Evolutionary conservation across 495 filamentous ascomycete species (phyloP), one percentile per base, ranked within the genome.

Genomic region (Xeromyces bisporus): DNA sequence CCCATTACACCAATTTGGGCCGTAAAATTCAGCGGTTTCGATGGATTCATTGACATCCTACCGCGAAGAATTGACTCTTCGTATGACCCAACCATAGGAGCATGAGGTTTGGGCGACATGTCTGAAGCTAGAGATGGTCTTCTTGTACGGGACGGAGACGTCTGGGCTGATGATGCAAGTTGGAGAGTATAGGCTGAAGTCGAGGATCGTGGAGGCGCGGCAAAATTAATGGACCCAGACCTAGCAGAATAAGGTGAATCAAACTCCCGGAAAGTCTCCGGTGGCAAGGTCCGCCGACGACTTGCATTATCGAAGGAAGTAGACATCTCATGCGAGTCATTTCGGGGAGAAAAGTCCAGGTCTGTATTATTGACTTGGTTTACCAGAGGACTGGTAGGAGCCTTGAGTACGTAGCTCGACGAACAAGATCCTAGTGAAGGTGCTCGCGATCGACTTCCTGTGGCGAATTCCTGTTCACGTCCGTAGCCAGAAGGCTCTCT

Each of bases 1-100:
- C 86, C 91, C 18, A 96, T 60, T 0, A 96, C 89, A 16, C 89
- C 89, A 34, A 99, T 96, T 48, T 94, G 85, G 25, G 89, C 91
- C 12, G 87, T 68, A 47, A 99, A 99, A 38, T 91, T 76, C 13
- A 99, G 56, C 16, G 89, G 89, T 33, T 82, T 86, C 6, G 89
- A 96, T 2, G 89, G 91, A 6, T 75, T 89, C 8, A 85, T 96
- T 25, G 91, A 96, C 89, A 97, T 97, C 32, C 91, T 71, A 16
- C 89, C 89, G 14, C 82, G 73, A 2, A 97, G 59, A 30, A 97
- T 94, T 2, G 83, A 93, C 53, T 97, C 89, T 50, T 97, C 89
- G 42, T 93, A 97, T 2, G 89, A 94, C 0, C 89, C 89, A 11
- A 97, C 89, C 77, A 97, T 85, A 3, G 86, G 80, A 15, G 87